Evolutionary conservation across 2,329 filamentous ascomycete genomes (phyloP).

Genomic region (Graphilbum fragrans): DNA sequence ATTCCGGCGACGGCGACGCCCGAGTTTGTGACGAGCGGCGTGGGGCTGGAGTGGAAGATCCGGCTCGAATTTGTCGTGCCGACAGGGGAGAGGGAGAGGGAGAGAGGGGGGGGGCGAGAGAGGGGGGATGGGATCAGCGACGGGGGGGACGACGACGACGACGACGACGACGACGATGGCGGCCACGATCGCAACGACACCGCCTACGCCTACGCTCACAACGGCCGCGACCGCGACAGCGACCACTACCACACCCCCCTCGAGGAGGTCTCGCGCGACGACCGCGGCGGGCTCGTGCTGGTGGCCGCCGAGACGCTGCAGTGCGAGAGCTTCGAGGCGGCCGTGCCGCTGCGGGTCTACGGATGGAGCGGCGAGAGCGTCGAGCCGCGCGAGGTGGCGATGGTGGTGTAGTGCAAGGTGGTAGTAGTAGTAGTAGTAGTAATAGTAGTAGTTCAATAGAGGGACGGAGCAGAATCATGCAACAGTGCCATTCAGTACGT

Average conservation of each 20-base stretch:
- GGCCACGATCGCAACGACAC: background rate
- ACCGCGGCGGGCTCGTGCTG: constrained; percentile 60
- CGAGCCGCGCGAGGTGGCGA: too few relatives aligned
- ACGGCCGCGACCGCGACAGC: background rate
- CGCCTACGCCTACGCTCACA: background rate
- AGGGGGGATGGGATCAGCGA: constrained; percentile 10
- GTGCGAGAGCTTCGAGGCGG: constrained; percentile 85
- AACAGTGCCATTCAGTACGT: too few relatives aligned
- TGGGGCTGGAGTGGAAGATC: constrained; percentile 80
- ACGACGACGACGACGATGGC: constrained; percentile 1
- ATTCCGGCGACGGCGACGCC: constrained; percentile 79
- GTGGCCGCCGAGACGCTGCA: constrained; percentile 67
- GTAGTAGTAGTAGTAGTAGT: too few relatives aligned
- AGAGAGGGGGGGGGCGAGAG: constrained; percentile 11
- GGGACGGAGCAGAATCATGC: too few relatives aligned
- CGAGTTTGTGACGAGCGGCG: constrained; percentile 81
- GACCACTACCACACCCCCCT: constrained; percentile 36
- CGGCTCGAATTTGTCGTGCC: constrained; percentile 88
- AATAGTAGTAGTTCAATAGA: too few relatives aligned
- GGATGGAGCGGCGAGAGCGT: constrained; percentile 34
- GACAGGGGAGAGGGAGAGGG: constrained; percentile 13
- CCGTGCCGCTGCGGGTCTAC: constrained; percentile 74
- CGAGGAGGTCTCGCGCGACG: constrained; percentile 68
- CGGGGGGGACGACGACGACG: constrained; percentile 21
- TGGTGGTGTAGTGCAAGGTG: too few relatives aligned